Percentiles rank a stretch among this genome's conserved stretches.
These are phyloP conservation scores for Thinopyrum elongatum DNA, from an alignment of 176 grass and related monocot genomes.

Conservation along the genomic window DNA sequence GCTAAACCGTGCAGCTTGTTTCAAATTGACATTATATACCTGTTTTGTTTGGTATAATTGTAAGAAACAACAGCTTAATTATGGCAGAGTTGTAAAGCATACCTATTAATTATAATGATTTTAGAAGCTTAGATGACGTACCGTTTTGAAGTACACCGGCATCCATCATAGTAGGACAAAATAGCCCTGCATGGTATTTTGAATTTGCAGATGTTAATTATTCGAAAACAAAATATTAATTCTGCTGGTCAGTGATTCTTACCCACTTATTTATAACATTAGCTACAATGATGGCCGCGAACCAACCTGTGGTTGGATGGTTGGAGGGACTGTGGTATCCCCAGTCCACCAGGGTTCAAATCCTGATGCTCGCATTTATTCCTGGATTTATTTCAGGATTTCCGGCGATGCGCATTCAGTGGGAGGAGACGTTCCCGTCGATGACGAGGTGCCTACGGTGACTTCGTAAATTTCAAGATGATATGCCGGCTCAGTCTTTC, in stretches of 20 bases:
- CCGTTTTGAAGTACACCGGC: slow-evolving; percentile 97
- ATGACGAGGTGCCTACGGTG: too few relatives aligned
- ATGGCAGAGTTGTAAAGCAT: background rate
- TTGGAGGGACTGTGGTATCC: too few relatives aligned
- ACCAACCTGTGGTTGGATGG: too few relatives aligned
- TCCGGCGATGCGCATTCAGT: too few relatives aligned
- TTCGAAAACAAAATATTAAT: background rate
- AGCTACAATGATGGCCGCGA: slow-evolving; percentile 78
- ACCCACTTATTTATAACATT: slow-evolving; percentile 98
- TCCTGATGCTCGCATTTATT: too few relatives aligned
- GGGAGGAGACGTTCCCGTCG: too few relatives aligned
- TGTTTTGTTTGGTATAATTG: slow-evolving; percentile 42
- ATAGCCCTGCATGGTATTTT: slow-evolving; percentile 64
- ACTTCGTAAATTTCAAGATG: too few relatives aligned
- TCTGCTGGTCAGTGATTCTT: slow-evolving; percentile 19
- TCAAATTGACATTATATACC: slow-evolving; percentile 94
- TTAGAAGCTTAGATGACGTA: slow-evolving; percentile 30
- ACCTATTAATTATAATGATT: background rate
- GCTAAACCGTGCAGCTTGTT: slow-evolving; percentile 99
- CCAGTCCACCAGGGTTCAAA: too few relatives aligned
- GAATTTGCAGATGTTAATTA: slow-evolving; percentile 25
- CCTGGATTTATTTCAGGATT: too few relatives aligned
- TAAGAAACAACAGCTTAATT: slow-evolving; percentile 19
- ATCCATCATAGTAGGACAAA: slow-evolving; percentile 97
- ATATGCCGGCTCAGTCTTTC: too few relatives aligned